phyloP scores from a whole-genome alignment of 306 rosid genomes.

The Vicia sativa region DNA sequence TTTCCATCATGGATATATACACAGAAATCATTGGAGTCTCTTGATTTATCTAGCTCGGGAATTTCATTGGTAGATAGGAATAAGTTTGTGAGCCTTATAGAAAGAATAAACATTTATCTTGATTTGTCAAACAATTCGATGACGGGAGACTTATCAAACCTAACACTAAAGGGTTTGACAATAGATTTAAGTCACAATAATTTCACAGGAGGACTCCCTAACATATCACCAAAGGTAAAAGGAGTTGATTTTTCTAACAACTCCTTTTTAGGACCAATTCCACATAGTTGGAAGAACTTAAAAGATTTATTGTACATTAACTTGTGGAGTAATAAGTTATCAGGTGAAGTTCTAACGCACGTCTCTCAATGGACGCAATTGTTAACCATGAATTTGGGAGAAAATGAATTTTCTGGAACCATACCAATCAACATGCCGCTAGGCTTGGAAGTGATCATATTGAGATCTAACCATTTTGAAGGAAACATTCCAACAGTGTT shows the following conservation, averaged over 20 bases:
- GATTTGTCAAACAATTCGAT: too few relatives aligned
- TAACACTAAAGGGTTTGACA: too few relatives aligned
- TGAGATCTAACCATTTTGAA: background rate
- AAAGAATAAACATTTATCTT: too few relatives aligned
- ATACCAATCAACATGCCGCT: background rate
- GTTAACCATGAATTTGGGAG: background rate
- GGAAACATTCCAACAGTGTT: background rate
- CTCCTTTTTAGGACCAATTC: conserved; percentile 22
- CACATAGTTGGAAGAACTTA: background rate
- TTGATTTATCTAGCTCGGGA: too few relatives aligned
- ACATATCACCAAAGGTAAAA: background rate
- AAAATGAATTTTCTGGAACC: conserved; percentile 4
- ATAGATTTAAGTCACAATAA: too few relatives aligned
- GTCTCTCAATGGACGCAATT: background rate
- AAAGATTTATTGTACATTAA: background rate
- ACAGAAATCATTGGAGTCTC: too few relatives aligned
- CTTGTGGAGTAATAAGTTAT: background rate
- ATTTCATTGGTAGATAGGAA: too few relatives aligned
- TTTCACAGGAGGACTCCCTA: background rate
- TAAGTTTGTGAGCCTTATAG: too few relatives aligned
- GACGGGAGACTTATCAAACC: too few relatives aligned
- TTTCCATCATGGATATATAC: background rate
- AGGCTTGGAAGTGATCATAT: background rate
- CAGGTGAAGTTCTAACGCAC: background rate
- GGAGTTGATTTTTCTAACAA: background rate